Base-by-base conservation (phyloP, 2,329 filamentous ascomycete species). In the Knufia petricola region DNA sequence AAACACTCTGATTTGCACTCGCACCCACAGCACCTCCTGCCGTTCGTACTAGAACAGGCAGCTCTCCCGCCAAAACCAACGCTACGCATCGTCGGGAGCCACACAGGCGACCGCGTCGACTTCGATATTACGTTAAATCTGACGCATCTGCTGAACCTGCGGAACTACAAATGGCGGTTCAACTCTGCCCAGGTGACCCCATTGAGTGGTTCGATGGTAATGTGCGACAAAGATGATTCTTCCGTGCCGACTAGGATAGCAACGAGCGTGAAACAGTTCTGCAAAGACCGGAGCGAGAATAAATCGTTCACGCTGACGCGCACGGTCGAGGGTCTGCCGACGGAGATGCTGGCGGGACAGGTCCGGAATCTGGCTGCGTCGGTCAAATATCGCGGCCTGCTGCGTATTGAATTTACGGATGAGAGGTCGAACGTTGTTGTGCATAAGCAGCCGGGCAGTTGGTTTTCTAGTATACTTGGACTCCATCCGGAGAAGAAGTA, bases 1-100 rank as follows among this genome's bases (percentile, higher is more conserved):
- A 58, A 55, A 15, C 54, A 57, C 24, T 53, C 58, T 7, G 52
- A 55, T 17, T 48, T 61, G 4, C 51, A 53, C 9, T 51, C 52
- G 1, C 56, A 57, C 24, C 55, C 60, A 13, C 49, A 53, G 20
- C 50, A 50, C 20, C 54, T 64, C 9, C 47, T 55, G 4, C 51
- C 52, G 13, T 60, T 63, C 49, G 57, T 64, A 38, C 48, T 52
- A 49, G 53, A 59, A 13, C 61, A 64, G 47, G 59, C 58, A n/a
- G 26, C 38, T 9, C 41, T 64, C 1, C 61, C 62, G 8, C 62
- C 62, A 2, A 55, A 59, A 28, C 60, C 60, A 1, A 54, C 55
- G 41, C 56, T 63, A 21, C 52, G 57, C 28, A 58, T 63, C 44
- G 37, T 53, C 12, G 59, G 60, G 21, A 53, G 52, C 30, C 53